Evolutionary conservation across 163 green algal species (phyloP).

Genomic region (Chlorella variabilis): DNA sequence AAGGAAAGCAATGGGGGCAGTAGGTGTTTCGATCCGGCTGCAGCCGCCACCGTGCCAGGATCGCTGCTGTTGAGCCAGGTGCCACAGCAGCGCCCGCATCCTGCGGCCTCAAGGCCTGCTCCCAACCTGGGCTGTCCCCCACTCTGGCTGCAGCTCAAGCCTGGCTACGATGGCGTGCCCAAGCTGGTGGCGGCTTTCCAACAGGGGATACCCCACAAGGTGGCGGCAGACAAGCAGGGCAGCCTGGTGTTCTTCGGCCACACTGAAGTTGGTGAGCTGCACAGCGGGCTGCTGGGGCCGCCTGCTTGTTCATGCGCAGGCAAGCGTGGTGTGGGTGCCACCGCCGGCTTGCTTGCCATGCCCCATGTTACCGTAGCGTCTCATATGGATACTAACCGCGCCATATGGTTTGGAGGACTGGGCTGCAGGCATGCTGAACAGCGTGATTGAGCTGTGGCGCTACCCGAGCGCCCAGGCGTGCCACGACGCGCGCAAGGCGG

Average conservation of each 20-base stretch:
- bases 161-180: conserved; percentile 77
- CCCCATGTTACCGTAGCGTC: too few species aligned
- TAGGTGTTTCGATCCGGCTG: background rate
- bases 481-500: conserved; percentile 67
- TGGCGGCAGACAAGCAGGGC: conserved; percentile 63
- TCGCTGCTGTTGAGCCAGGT: too few species aligned
- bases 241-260: conserved; percentile 74
- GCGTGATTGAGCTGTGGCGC: conserved; percentile 84
- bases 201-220: conserved; percentile 68
- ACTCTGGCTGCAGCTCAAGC: conserved; percentile 66
- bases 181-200: conserved; percentile 57
- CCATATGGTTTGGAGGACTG: too few species aligned
- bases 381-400: too few species aligned
- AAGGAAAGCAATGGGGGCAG: too few species aligned
- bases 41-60: too few species aligned
- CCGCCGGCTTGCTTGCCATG: too few species aligned
- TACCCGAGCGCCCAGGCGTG: conserved; percentile 71
- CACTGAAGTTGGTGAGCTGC: conserved; percentile 46
- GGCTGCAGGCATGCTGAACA: conserved; percentile 77
- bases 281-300: background rate
- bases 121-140: too few species aligned
- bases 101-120: too few species aligned
- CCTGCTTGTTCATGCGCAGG: background rate
- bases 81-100: too few species aligned
- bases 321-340: too few species aligned